Percentiles rank a stretch among this genome's conserved stretches.
These are phyloP conservation scores for Dipodascopsis uninucleata DNA, from an alignment of 805 yeast genomes.

Conservation along the genomic window DNA sequence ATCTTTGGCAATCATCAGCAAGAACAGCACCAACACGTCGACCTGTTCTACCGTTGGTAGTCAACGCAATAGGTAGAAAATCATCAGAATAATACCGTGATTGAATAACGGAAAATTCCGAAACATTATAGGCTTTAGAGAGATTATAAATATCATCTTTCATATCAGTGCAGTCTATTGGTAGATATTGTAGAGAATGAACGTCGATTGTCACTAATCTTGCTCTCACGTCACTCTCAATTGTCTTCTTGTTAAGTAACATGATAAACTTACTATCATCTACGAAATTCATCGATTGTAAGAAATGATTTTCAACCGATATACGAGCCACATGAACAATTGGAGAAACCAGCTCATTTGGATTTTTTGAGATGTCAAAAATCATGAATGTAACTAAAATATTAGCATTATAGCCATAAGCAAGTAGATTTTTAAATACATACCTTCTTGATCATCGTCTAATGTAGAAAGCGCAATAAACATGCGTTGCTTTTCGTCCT, in stretches of 20 bases:
- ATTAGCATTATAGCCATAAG: background rate
- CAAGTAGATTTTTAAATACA: no score
- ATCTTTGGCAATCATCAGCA: conserved; percentile 26
- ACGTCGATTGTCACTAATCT: background rate
- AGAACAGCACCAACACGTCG: conserved; percentile 27
- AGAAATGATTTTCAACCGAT: background rate
- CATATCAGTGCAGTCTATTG: no score
- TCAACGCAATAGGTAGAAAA: conserved; percentile 19
- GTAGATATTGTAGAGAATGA: no score
- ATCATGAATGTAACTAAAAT: conserved; percentile 9
- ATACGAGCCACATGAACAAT: background rate
- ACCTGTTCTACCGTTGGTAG: conserved; percentile 24
- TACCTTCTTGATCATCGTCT: background rate
- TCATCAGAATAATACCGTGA: conserved; percentile 7
- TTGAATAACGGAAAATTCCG: no score
- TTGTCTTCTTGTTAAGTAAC: conserved; percentile 7
- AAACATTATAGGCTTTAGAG: no score
- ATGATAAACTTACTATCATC: conserved; percentile 19
- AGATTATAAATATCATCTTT: no score
- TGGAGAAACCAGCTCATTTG: conserved; percentile 8
- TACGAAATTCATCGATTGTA: conserved; percentile 14
- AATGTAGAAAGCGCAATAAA: conserved; percentile 1
- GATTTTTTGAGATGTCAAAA: conserved; percentile 5
- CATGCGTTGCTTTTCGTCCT: background rate
- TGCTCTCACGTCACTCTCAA: background rate